Percentiles rank a stretch among this genome's conserved stretches.
Evolutionary conservation across 345 rosid genomes (phyloP).

Genomic region (Xanthoceras sorbifolium): DNA sequence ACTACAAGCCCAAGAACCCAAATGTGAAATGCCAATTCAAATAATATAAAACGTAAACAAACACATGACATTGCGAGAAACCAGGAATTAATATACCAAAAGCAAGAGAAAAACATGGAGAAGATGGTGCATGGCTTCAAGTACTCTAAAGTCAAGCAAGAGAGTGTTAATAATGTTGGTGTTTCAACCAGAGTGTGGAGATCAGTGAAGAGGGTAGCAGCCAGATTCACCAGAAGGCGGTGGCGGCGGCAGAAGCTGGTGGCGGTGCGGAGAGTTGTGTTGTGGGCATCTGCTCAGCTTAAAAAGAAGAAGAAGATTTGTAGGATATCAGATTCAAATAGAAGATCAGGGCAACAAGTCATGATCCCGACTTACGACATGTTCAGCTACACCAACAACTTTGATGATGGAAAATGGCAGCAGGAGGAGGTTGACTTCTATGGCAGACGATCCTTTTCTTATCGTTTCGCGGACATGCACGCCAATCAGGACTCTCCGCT

Average conservation of each 20-base stretch:
- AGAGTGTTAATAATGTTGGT: neutral
- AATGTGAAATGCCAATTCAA: neutral
- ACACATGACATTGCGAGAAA: neutral
- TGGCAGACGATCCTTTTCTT: conserved; percentile 17
- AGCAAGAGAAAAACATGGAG: neutral
- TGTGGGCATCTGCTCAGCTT: neutral
- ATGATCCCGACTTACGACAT: conserved; percentile 17
- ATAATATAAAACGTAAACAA: neutral
- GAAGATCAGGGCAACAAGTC: neutral
- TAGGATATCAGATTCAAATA: neutral
- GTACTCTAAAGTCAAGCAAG: neutral
- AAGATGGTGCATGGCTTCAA: neutral
- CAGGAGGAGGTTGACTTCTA: conserved; percentile 25
- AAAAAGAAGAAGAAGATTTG: conserved; percentile 22
- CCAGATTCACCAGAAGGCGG: conserved; percentile 15
- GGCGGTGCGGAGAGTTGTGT: neutral
- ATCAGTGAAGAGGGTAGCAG: conserved; percentile 17
- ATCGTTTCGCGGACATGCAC: conserved; percentile 10
- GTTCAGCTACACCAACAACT: conserved; percentile 24
- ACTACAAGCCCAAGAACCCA: neutral
- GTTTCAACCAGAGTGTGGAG: conserved; percentile 11
- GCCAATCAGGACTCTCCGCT: neutral
- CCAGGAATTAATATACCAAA: neutral
- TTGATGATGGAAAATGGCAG: conserved; percentile 34
- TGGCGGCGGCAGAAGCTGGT: conserved; percentile 17